Evolutionary conservation across 495 filamentous ascomycete genomes (phyloP).

Genomic region (Penicillium cosmopolitanum): DNA sequence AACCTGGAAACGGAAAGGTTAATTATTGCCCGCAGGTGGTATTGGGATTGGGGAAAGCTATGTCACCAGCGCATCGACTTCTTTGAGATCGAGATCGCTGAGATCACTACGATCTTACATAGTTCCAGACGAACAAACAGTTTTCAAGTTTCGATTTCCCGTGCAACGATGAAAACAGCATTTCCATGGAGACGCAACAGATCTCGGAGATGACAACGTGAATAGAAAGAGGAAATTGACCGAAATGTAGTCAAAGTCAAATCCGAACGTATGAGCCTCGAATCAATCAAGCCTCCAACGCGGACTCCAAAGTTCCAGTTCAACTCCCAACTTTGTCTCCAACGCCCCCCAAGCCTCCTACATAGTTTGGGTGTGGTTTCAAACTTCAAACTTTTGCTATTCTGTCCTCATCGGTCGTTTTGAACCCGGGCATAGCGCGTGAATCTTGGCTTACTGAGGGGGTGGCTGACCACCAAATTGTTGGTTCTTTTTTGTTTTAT

Average conservation of each 20-base stretch:
- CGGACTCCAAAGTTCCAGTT: constrained; percentile 2
- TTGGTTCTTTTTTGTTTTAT: not conserved
- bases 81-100: constrained; percentile 1
- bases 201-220: not conserved
- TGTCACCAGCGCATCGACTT: not conserved
- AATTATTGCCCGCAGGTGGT: not conserved
- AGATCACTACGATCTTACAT: not conserved
- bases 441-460: constrained; percentile 2
- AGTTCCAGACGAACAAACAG: not conserved
- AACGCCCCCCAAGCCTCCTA: not conserved
- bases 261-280: not conserved
- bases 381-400: not conserved
- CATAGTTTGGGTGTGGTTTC: not conserved
- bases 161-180: not conserved
- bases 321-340: not conserved
- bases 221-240: not conserved
- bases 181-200: not conserved
- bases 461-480: not conserved
- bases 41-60: not conserved
- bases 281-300: not conserved
- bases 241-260: not conserved
- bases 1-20: not conserved
- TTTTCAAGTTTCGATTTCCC: not conserved
- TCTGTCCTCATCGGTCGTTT: not conserved
- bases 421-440: not conserved